phyloP scores from a whole-genome alignment of 2,329 filamentous ascomycete genomes.

The Blastomyces gilchristii region DNA sequence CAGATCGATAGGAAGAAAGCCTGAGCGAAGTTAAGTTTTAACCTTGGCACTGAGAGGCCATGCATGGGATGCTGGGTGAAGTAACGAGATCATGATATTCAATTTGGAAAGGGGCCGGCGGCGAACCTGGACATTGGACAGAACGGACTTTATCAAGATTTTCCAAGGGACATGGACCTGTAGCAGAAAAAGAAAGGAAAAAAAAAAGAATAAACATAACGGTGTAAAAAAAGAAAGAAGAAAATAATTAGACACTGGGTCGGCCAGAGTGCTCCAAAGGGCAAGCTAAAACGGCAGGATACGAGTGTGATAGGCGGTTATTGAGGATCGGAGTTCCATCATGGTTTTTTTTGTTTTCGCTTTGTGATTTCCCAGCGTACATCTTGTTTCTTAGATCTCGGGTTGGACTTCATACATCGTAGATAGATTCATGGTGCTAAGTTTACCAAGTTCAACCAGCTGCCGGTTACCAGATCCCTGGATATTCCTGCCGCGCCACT shows the following conservation, averaged over 20 bases:
- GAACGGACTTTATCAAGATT: not conserved
- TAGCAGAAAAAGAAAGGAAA: not conserved
- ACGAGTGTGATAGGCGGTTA: not conserved
- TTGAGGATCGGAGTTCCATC: not conserved
- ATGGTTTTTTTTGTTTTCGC: too few species aligned
- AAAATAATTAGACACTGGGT: not conserved
- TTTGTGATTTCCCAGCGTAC: too few species aligned
- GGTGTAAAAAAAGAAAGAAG: not conserved
- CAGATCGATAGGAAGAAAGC: constrained; percentile 5
- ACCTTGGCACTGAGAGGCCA: too few species aligned
- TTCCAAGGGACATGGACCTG: too few species aligned
- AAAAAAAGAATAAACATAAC: not conserved
- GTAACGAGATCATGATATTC: not conserved
- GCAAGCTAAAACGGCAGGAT: too few species aligned
- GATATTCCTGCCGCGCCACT: not conserved
- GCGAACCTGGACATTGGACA: not conserved
- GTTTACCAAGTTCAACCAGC: too few species aligned
- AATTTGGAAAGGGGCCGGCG: not conserved
- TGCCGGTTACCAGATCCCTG: not conserved
- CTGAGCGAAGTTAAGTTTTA: not conserved
- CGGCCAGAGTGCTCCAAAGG: too few species aligned
- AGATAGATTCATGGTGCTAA: not conserved
- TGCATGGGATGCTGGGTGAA: not conserved
- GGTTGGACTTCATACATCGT: not conserved
- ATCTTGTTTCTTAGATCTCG: not conserved